These are phyloP conservation scores for Coemansia sp. DNA, from an alignment of 371 early-diverging fungal species.

Conservation along the genomic window DNA sequence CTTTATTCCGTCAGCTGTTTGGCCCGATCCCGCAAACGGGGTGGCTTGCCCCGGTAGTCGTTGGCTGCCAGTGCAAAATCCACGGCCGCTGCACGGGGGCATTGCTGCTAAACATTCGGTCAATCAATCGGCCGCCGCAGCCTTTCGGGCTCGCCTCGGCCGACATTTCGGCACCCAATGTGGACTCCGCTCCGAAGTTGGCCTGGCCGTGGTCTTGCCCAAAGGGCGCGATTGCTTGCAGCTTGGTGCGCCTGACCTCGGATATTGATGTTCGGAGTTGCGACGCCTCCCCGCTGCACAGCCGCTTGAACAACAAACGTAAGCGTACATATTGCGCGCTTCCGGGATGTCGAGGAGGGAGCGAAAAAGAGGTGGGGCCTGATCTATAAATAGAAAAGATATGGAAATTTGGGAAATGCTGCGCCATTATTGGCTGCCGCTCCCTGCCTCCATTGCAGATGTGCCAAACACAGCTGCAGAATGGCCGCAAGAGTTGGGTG, in stretches of 20 bases:
- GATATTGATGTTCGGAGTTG: neutral
- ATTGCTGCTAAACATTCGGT: too few species aligned
- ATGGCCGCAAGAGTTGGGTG: constrained; percentile 19
- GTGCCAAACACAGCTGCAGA: constrained; percentile 7
- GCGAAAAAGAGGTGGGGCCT: neutral
- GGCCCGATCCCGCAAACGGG: too few species aligned
- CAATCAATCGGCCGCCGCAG: too few species aligned
- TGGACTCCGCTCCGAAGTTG: too few species aligned
- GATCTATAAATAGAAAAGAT: constrained; percentile 15
- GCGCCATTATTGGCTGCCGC: constrained; percentile 6
- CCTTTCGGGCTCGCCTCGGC: too few species aligned
- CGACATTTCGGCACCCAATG: too few species aligned
- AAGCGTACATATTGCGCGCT: constrained; percentile 1
- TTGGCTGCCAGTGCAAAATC: too few species aligned
- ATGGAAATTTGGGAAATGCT: neutral
- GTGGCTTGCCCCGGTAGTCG: too few species aligned
- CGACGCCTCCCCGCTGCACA: neutral
- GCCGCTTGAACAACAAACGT: neutral
- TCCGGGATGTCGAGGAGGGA: constrained; percentile 4
- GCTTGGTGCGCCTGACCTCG: constrained; percentile 4
- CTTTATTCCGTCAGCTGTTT: too few species aligned
- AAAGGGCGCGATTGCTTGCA: constrained; percentile 5
- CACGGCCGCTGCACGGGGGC: too few species aligned
- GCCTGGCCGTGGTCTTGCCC: too few species aligned
- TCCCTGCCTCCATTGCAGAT: neutral